Conservation (phyloP, 1,139 yeast genomes). For the Hanseniaspora sp. region DNA sequence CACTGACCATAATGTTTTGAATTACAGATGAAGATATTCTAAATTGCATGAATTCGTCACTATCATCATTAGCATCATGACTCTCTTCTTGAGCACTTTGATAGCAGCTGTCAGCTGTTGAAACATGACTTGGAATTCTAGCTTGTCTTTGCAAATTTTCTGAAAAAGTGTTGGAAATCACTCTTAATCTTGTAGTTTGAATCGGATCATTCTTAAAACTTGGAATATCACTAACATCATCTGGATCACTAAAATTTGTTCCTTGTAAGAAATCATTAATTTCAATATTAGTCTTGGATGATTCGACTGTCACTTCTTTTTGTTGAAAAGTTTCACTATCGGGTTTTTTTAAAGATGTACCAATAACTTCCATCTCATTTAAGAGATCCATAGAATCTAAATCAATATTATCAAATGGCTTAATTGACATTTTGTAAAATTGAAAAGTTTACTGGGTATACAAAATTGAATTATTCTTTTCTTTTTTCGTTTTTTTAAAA, state of each 20-base stretch:
- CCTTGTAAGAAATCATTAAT: slow-evolving; percentile 5
- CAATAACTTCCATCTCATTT: slow-evolving; percentile 11
- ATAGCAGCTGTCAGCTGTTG: not conserved
- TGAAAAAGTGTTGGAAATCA: not conserved
- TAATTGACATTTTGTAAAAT: not conserved
- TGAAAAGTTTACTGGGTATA: no score
- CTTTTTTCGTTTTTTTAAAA: not conserved
- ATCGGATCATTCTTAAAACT: not conserved
- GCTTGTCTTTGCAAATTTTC: not conserved
- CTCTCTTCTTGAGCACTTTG: not conserved
- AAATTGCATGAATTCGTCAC: not conserved
- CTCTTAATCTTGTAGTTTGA: not conserved
- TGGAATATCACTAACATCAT: slow-evolving; percentile 1
- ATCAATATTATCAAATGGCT: slow-evolving; percentile 2
- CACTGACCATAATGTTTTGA: slow-evolving; percentile 1
- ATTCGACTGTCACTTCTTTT: not conserved
- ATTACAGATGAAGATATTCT: not conserved
- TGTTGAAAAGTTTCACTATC: not conserved
- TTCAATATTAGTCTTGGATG: not conserved
- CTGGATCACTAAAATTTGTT: not conserved
- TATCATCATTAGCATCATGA: not conserved
- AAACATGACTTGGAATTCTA: not conserved
- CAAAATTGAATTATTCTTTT: no score
- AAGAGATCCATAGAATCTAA: slow-evolving; percentile 9
- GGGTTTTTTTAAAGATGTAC: slow-evolving; percentile 6